Base-by-base conservation (phyloP, 495 filamentous ascomycete species). In the Filosporella fistucella region DNA sequence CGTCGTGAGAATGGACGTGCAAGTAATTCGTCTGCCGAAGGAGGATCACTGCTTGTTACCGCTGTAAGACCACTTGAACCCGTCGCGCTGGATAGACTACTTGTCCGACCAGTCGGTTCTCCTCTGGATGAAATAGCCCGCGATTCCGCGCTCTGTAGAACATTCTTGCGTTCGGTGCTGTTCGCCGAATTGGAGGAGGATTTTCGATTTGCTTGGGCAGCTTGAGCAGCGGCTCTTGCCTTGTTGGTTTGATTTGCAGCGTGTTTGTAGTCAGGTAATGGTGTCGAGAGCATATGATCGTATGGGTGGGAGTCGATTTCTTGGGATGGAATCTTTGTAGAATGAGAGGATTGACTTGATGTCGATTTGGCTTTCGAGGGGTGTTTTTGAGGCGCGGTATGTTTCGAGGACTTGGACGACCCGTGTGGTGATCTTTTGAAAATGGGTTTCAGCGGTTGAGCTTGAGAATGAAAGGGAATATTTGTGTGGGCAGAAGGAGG, bases 1-100 rank as follows among this genome's bases (percentile, higher is more conserved):
- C 84, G 81, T 48, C 77, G 71, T 45, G 84, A 71, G 62, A 91
- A 87, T 3, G 87, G 83, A 46, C 73, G 75, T 47, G 68, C 60
- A 22, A 69, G 64, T 50, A 75, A 26, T 5, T 42, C 42, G 17
- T 61, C 55, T 11, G 36, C 28, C 0, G 49, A 33, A 0, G 51
- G 42, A 22, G 49, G 33, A 17, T 58, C 55, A 36, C 40, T 51
- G n/a, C 50, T 50, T 16, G 58, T 58, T 40, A 48, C 18, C n/a
- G 49, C 21, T 23, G 52, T 58, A 23, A 58, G 36, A 45, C 44
- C 45, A 36, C 55, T 56, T 2, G 55, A 58, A 18, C n/a, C 43
- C 10, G 58, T 61, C 2, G 20, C 44, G 35, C 55, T 58, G 3
- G 58, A 61, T 22, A 56, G 45, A 22, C 55, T 61, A 41, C 54